Evolutionary conservation across 148 eudicot genomes (phyloP), one percentile per base, ranked within the genome.

Genomic region (Pouteria glomerata): DNA sequence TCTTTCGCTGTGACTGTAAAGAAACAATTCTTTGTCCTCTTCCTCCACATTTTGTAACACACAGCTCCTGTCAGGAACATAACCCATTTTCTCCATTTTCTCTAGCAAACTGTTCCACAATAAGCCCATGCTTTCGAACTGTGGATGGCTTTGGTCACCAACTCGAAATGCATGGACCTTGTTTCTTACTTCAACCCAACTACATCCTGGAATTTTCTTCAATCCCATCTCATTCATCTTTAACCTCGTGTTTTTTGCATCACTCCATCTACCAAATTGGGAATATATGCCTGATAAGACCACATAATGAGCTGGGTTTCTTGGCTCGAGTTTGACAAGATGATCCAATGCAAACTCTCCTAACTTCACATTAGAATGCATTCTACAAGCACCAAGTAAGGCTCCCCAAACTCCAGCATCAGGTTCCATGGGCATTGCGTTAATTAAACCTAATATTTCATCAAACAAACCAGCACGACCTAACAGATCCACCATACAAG

Each of bases 371-470:
- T 87, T 85, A 44, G 85, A 80, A 79, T 89, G 85, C 88, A 85
- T 81, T 73, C 73, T 82, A 79, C 95, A 87, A 24, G 95, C 91
- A 69, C 85, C 83, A 61, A 89, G 80, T 50, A 89, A 78, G 35
- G 85, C 88, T 66, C 90, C 90, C 94, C 94, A 89, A 76, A 87
- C 68, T 67, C 82, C 82, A 71, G 81, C 87, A 76, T 87, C 88
- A 14, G 91, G 88, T 79, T 87, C 85, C 73, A 83, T 68, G 10
- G 89, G 89, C 88, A 89, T 89, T 62, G 66, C 78, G 35, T 79
- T 65, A 13, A 89, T 77, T 41, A 89, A 76, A 29, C 57, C 76
- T 76, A 81, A 73, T 16, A 78, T 73, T 58, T 89, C 89, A 56
- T 79, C 76, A 60, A 89, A 83, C 68, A 83, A 77, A 57, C 91